Percentiles rank a stretch among this genome's conserved stretches.
phyloP scores from a whole-genome alignment of 371 early-diverging fungal genomes.

The Capillidium rhysosporum region DNA sequence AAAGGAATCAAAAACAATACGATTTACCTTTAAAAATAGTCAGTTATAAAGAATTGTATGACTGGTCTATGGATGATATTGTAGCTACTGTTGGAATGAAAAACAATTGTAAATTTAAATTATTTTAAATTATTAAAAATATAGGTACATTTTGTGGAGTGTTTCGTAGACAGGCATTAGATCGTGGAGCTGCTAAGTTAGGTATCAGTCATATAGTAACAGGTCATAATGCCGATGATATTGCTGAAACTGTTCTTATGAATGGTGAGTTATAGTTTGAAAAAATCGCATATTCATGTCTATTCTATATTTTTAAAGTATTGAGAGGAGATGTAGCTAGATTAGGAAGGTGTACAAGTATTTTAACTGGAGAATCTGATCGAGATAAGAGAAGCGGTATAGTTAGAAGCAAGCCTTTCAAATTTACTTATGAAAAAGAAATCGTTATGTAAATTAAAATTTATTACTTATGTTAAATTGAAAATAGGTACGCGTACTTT shows the following conservation, averaged over 20 bases:
- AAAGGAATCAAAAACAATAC: conserved; percentile 88
- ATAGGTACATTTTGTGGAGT: conserved; percentile 95
- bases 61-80: conserved; percentile 98
- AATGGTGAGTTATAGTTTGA: conserved; percentile 47
- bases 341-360: conserved; percentile 86
- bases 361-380: conserved; percentile 58
- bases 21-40: conserved; percentile 84
- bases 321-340: conserved; percentile 95
- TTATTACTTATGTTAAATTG: background rate
- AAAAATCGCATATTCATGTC: background rate
- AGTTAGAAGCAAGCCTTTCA: conserved; percentile 95
- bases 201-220: conserved; percentile 94
- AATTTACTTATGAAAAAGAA: conserved; percentile 98
- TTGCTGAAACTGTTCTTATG: conserved; percentile 99
- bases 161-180: conserved; percentile 96
- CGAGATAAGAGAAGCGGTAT: conserved; percentile 19
- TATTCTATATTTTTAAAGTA: no score
- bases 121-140: background rate
- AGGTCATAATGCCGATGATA: conserved; percentile 99
- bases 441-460: conserved; percentile 75
- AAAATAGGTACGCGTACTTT: conserved; percentile 78
- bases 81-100: conserved; percentile 88
- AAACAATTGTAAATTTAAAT: conserved; percentile 71
- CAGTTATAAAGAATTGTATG: conserved; percentile 89
- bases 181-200: conserved; percentile 86